phyloP scores from a whole-genome alignment of 495 filamentous ascomycete genomes.

The Penicillium ochrochloron region DNA sequence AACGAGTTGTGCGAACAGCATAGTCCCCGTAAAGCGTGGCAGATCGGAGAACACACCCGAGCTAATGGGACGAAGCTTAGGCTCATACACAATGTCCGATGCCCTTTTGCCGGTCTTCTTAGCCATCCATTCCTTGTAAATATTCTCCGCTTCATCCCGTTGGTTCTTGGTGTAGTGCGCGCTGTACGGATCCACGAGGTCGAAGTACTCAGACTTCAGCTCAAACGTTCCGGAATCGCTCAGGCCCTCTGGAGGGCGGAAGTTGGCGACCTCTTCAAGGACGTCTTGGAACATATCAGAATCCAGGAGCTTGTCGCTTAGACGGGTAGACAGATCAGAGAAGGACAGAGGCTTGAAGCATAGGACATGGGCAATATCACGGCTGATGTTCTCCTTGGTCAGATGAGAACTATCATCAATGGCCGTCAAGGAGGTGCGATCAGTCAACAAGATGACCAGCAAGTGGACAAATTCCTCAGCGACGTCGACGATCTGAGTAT shows the following conservation, averaged over 20 bases:
- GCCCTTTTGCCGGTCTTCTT: slow-evolving; percentile 82
- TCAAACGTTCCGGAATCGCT: slow-evolving; percentile 94
- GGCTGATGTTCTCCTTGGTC: slow-evolving; percentile 72
- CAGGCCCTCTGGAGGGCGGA: slow-evolving; percentile 86
- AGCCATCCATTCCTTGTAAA: slow-evolving; percentile 82
- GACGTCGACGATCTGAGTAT: slow-evolving; percentile 84
- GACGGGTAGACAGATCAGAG: slow-evolving; percentile 79
- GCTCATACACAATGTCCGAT: slow-evolving; percentile 91
- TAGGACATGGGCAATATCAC: slow-evolving; percentile 90
- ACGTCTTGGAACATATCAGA: slow-evolving; percentile 87
- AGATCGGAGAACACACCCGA: slow-evolving; percentile 78
- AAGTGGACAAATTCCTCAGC: slow-evolving; percentile 95
- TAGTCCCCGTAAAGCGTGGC: slow-evolving; percentile 74
- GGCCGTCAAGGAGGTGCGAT: slow-evolving; percentile 79
- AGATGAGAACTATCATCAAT: slow-evolving; percentile 67
- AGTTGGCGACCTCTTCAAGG: slow-evolving; percentile 86
- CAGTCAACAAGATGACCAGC: slow-evolving; percentile 86
- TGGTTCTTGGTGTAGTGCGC: slow-evolving; percentile 96
- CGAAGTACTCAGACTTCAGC: slow-evolving; percentile 80
- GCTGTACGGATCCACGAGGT: slow-evolving; percentile 90
- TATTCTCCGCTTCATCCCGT: slow-evolving; percentile 90
- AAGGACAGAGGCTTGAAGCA: slow-evolving; percentile 96
- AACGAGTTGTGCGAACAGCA: slow-evolving; percentile 88
- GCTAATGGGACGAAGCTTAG: slow-evolving; percentile 76
- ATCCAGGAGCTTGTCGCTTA: slow-evolving; percentile 57